Percentiles rank a stretch among this genome's conserved stretches.
Evolutionary conservation across 169 alveolate species (phyloP).

Genomic region (Plasmodium gonderi): DNA sequence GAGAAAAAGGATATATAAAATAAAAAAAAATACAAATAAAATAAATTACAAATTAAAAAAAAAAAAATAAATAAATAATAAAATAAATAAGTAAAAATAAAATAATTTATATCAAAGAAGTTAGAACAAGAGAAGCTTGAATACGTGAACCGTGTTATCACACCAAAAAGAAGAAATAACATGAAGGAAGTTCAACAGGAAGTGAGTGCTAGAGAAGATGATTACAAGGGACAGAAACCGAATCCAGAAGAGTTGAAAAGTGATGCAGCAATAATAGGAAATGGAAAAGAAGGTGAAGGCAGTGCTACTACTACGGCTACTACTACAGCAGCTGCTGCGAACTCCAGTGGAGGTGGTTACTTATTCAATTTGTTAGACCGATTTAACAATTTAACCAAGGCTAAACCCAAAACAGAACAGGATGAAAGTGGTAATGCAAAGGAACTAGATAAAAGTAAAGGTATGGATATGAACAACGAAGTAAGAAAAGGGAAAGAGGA

Average conservation of each 20-base stretch:
- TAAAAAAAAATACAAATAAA: not conserved
- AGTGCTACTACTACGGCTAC: not conserved
- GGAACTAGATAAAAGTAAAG: not conserved
- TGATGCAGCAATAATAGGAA: not conserved
- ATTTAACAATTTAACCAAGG: conserved; percentile 38
- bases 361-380: conserved; percentile 44
- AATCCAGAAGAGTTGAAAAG: not conserved
- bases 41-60: not conserved
- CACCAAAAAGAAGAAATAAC: no score
- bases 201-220: not conserved
- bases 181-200: conserved; percentile 22
- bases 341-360: conserved; percentile 11
- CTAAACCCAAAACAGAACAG: not conserved
- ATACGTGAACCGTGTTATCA: no score
- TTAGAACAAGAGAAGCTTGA: no score
- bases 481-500: not conserved
- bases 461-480: not conserved
- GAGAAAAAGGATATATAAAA: not conserved
- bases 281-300: conserved; percentile 10
- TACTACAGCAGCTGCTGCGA: not conserved
- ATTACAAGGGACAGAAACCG: not conserved
- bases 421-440: not conserved
- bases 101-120: not conserved
- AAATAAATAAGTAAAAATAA: not conserved
- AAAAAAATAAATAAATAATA: not conserved